Evolutionary conservation across 2,329 filamentous ascomycete species (phyloP), one percentile per base, ranked within the genome.

Genomic region (Fusarium mangiferae): DNA sequence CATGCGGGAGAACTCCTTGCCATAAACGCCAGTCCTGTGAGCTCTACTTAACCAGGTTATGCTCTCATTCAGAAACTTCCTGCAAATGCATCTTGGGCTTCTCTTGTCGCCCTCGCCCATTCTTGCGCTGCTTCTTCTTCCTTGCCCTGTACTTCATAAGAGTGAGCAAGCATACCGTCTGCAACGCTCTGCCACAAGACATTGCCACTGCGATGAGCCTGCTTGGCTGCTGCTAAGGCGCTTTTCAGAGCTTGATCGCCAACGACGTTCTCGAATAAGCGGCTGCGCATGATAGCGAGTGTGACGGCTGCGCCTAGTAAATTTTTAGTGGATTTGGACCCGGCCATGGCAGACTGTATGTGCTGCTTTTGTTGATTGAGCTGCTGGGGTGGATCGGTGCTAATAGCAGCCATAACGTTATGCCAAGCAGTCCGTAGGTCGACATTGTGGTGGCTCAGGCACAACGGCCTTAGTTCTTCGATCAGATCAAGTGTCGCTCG

Each of bases 271-370:
- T 92, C 91, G 81, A 95, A 98, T 78, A 98, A 93, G 58, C 91
- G 90, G 78, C 89, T 91, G 59, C 93, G 92, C 93, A 98, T 97
- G 73, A 96, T 91, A 75, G 91, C 95, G 67, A 98, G 89, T 11
- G 93, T 91, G 73, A 98, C 93, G 54, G 92, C 92, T n/a, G 95
- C 88, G 61, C 95, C 92, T 73, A 97, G 93, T 36, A 90, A 90
- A 80, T 98, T 98, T 62, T 87, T 87, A 14, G 92, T 91, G 13
- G 86, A 85, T 73, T 92, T 92, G 18, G 93, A 92, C 6, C 90
- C 90, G 44, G 88, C 87, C 46, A 98, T 87, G 5, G 94, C 93
- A 44, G 88, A 87, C 69, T 94, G 91, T 61, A 98, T 91, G 78
- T 92, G 90, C 45, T 92, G 89, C 82, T 98, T 98, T 63, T 93